Evolutionary conservation across 352 stramenopile genomes (phyloP).

Genomic region (Phytopythium sindhum): DNA sequence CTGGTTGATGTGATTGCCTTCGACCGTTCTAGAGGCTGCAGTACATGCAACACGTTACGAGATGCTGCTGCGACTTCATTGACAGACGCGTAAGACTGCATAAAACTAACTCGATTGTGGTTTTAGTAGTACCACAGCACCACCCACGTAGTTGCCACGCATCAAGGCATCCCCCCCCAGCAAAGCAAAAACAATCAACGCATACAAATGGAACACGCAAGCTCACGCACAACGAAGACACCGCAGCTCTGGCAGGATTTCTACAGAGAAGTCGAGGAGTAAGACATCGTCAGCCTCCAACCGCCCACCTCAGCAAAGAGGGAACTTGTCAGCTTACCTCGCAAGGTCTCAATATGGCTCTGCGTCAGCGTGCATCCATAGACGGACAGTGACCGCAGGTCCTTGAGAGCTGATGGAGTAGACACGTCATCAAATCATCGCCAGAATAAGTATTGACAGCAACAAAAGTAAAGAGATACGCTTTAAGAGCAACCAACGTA

Average conservation of each 20-base stretch:
- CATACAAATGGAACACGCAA: background rate
- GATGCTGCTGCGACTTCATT: background rate
- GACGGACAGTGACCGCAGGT: conserved; percentile 49
- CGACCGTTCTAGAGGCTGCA: too few species aligned
- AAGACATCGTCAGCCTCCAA: background rate
- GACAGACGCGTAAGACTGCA: background rate
- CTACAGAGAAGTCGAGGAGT: conserved; percentile 9
- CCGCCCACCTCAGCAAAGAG: background rate
- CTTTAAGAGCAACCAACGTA: conserved; percentile 18
- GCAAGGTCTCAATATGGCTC: conserved; percentile 48
- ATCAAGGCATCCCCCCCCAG: background rate
- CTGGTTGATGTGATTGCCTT: too few species aligned
- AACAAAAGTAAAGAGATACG: background rate
- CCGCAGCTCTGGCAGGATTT: conserved; percentile 46
- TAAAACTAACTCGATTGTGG: background rate
- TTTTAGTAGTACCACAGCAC: background rate
- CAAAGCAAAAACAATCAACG: background rate
- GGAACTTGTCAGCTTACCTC: conserved; percentile 22
- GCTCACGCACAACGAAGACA: conserved; percentile 45
- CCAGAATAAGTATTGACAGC: background rate
- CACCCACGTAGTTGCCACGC: background rate
- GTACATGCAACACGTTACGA: too few species aligned
- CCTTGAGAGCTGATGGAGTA: conserved; percentile 38
- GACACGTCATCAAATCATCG: background rate
- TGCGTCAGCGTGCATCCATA: conserved; percentile 49